phyloP scores from a whole-genome alignment of 2,329 filamentous ascomycete genomes.

The Juglanconis sp. region DNA sequence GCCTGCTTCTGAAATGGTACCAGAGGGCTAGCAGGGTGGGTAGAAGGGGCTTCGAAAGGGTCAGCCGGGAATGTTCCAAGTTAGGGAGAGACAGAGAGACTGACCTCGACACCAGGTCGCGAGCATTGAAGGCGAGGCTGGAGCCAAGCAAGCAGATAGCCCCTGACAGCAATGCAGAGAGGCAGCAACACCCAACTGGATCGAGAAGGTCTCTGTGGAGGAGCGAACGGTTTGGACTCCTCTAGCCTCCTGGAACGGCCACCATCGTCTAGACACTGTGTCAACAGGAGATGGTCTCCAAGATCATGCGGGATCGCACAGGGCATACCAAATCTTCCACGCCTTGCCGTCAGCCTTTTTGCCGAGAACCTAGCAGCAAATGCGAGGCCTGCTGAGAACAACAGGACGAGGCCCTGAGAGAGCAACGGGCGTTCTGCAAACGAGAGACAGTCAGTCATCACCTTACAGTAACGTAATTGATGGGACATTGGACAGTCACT shows the following conservation, averaged over 20 bases:
- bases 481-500: no score
- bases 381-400: conserved; percentile 41
- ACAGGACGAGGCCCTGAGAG: conserved; percentile 44
- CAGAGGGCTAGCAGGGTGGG: no score
- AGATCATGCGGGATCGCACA: conserved; percentile 4
- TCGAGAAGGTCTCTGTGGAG: conserved; percentile 45
- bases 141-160: conserved; percentile 46
- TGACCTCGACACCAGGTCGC: conserved; percentile 47
- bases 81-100: no score
- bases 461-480: no score
- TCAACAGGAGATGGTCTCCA: not conserved
- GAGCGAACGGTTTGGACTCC: conserved; percentile 30
- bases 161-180: conserved; percentile 41
- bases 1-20: no score
- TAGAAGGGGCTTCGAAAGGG: no score
- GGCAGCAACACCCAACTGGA: conserved; percentile 44
- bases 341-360: conserved; percentile 44
- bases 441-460: no score
- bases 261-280: conserved; percentile 21
- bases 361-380: conserved; percentile 40
- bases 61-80: no score
- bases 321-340: conserved; percentile 48
- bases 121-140: conserved; percentile 49
- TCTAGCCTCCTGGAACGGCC: conserved; percentile 26
- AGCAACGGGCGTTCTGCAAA: conserved; percentile 50